Evolutionary conservation across 495 filamentous ascomycete species (phyloP), one percentile per base, ranked within the genome.

Genomic region (Coniosporium apollinis): DNA sequence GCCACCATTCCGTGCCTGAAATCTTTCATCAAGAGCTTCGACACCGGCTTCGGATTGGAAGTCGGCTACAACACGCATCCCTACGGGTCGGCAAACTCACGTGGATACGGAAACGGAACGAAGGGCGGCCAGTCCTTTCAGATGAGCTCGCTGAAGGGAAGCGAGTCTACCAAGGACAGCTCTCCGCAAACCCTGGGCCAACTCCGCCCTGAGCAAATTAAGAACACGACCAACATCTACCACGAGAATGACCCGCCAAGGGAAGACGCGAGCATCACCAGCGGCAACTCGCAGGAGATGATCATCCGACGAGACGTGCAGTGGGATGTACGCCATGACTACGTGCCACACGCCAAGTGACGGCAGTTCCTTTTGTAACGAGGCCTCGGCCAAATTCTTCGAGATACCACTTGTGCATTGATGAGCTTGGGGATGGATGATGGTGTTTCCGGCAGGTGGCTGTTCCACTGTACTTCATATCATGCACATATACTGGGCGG

Each of bases 21-120:
- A 30, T 30, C 40, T 8, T 50, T 50, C 41, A 47, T 47, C 24
- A 37, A 42, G 20, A 37, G 36, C 20, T 50, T 50, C 41, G 38
- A 50, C 33, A 36, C 40, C 11, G 37, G 37, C 17, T 48, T 50
- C 28, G 47, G 44, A 9, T 33, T 42, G 10, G 33, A 26, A 8
- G 8, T 26, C 13, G 24, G 24, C 13, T 26, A 8, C 8, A 8
- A 7, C 8, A 26, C 24, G 24, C 8, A 7, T 13, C 24, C 24
- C 13, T 26, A 26, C 13, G n/a, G n/a, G n/a, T n/a, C n/a, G n/a
- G n/a, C n/a, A n/a, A 13, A 26, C 13, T 8, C 24, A 13, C 24
- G 24, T 26, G 13, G 24, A 7, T 26, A 26, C 24, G 24, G 8
- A 7, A 26, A 26, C 24, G 13, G 13, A 7, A 8, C 7, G 7